Conservation (phyloP, 2,329 filamentous ascomycete genomes). For the Nigrospora sphaerica region DNA sequence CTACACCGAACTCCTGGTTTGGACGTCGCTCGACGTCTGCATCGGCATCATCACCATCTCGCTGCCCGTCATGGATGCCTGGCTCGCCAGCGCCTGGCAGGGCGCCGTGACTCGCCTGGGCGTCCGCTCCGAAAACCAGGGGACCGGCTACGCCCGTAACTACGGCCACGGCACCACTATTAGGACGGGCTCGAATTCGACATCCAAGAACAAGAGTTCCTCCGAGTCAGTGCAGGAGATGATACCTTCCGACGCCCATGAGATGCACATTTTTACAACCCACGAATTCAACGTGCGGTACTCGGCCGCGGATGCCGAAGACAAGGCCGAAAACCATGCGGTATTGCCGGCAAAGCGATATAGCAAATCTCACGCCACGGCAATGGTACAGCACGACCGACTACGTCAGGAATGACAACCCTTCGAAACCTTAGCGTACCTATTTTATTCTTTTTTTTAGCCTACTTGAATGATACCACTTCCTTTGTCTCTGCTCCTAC, state of each 20-base stretch:
- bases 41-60: conserved; percentile 24
- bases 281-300: conserved; percentile 1
- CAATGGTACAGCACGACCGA: too few relatives aligned
- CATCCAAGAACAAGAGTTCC: not conserved
- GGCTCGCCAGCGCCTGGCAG: conserved; percentile 11
- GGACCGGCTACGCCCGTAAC: not conserved
- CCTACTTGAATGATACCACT: not conserved
- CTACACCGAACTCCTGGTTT: conserved; percentile 18
- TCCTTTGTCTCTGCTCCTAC: not conserved
- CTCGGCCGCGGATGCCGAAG: not conserved
- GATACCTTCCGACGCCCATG: not conserved
- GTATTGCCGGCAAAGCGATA: not conserved
- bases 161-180: conserved; percentile 2
- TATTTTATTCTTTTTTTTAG: not conserved
- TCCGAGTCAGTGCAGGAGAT: conserved; percentile 5
- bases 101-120: conserved; percentile 3
- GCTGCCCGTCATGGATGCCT: conserved; percentile 24
- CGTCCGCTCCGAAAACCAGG: conserved; percentile 1
- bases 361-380: too few relatives aligned
- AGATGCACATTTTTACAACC: conserved; percentile 1
- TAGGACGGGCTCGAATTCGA: not conserved
- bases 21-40: conserved; percentile 23
- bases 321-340: not conserved
- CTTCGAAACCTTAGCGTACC: not conserved
- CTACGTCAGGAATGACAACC: too few relatives aligned